Conservation (phyloP, 1,139 yeast genomes). For the Pneumocystis jirovecii region DNA sequence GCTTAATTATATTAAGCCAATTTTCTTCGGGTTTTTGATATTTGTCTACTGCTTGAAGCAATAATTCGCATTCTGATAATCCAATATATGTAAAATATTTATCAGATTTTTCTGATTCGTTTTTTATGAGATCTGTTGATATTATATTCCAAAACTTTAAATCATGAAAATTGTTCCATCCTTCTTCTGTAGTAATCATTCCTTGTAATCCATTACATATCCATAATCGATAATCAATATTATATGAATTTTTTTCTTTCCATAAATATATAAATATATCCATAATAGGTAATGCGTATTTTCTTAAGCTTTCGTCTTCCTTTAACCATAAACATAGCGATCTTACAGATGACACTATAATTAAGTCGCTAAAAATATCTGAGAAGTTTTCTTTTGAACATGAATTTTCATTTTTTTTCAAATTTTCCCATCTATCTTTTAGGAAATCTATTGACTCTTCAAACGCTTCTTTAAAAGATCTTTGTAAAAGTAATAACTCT, state of each 20-base stretch:
- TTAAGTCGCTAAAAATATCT: slow-evolving; percentile 3
- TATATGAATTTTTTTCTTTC: neutral
- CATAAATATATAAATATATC: slow-evolving; percentile 6
- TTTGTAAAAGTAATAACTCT: slow-evolving; percentile 4
- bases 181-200: slow-evolving; percentile 5
- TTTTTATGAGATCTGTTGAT: neutral
- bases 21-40: neutral
- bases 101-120: neutral
- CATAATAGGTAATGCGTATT: slow-evolving; percentile 7
- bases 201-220: slow-evolving; percentile 2
- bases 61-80: neutral
- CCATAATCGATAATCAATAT: slow-evolving; percentile 6
- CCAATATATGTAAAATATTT: neutral
- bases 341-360: slow-evolving; percentile 3
- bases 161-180: slow-evolving; percentile 1
- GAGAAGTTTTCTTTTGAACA: neutral
- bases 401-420: neutral
- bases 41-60: neutral
- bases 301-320: slow-evolving; percentile 7
- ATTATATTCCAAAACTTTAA: slow-evolving; percentile 4
- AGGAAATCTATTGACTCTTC: slow-evolving; percentile 8
- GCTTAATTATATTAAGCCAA: neutral
- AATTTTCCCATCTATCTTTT: slow-evolving; percentile 9
- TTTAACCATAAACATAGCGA: slow-evolving; percentile 6
- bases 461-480: slow-evolving; percentile 3